Conservation (phyloP, 371 early-diverging fungal species). For the Capillidium heterosporum region DNA sequence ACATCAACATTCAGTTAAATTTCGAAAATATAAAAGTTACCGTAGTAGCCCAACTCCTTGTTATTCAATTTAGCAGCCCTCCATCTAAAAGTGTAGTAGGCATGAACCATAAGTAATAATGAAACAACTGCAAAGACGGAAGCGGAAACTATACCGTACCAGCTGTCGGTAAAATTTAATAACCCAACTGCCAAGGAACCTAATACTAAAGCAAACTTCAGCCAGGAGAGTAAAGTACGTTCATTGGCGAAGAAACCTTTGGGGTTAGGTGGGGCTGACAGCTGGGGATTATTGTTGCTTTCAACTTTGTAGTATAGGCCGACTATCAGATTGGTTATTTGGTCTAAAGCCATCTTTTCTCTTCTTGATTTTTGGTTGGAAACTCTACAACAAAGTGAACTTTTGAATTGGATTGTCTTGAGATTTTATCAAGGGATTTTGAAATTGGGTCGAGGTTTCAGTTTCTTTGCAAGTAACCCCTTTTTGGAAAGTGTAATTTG, state of each 20-base stretch:
- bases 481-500: too few species aligned
- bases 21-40: background rate
- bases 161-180: constrained; percentile 52
- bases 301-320: background rate
- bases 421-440: too few species aligned
- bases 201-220: constrained; percentile 40
- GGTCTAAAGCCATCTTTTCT: too few species aligned
- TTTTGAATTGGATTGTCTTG: too few species aligned
- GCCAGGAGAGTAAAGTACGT: constrained; percentile 78
- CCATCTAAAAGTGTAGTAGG: constrained; percentile 84
- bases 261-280: background rate
- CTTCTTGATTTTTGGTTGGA: too few species aligned
- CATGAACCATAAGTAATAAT: constrained; percentile 66
- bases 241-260: constrained; percentile 84
- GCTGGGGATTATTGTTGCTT: background rate
- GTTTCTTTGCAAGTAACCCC: too few species aligned
- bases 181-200: constrained; percentile 44
- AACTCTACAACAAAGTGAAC: too few species aligned
- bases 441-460: too few species aligned
- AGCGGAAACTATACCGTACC: constrained; percentile 46
- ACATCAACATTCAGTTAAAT: background rate
- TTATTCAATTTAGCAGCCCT: constrained; percentile 60
- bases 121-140: constrained; percentile 61
- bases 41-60: constrained; percentile 51
- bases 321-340: too few species aligned